Evolutionary conservation across 1,284 basidiomycete species (phyloP).

Genomic region (Ustilago esculenta): DNA sequence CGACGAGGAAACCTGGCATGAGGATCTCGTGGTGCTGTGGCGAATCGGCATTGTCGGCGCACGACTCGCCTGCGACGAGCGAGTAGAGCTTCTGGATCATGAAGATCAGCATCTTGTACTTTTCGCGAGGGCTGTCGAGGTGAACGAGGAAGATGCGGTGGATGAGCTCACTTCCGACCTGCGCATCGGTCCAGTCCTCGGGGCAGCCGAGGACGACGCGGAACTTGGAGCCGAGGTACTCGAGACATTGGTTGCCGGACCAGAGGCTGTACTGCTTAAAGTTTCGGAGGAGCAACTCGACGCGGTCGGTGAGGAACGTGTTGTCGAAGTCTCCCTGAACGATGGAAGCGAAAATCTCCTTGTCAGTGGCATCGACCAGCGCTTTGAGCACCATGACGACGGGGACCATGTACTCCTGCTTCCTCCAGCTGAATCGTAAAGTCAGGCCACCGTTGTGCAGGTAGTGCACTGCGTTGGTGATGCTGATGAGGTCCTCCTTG

Average conservation of each 20-base stretch:
- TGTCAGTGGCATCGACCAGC: constrained; percentile 87
- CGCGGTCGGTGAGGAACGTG: constrained; percentile 96
- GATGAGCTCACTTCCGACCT: constrained; percentile 84
- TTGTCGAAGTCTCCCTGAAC: constrained; percentile 97
- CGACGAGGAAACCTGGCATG: constrained; percentile 90
- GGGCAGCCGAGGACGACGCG: constrained; percentile 89
- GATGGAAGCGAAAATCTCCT: constrained; percentile 97
- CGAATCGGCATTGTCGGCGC: constrained; percentile 96
- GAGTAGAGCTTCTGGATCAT: constrained; percentile 98
- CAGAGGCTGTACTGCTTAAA: constrained; percentile 86
- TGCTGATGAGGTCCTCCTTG: constrained; percentile 60
- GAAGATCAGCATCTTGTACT: constrained; percentile 95
- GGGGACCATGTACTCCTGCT: constrained; percentile 98
- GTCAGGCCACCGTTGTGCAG: constrained; percentile 95
- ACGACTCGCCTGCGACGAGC: constrained; percentile 88
- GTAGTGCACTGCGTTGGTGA: constrained; percentile 95
- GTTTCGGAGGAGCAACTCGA: constrained; percentile 92
- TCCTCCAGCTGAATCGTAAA: constrained; percentile 94
- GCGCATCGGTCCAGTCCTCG: constrained; percentile 89
- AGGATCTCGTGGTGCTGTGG: constrained; percentile 98
- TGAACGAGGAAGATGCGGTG: constrained; percentile 91
- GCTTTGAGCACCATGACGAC: constrained; percentile 97
- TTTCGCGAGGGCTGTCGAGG: constrained; percentile 87
- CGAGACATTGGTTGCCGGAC: constrained; percentile 91
- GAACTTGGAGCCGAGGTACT: constrained; percentile 98